Percentiles rank a stretch among this genome's conserved stretches.
Evolutionary conservation across 2,329 filamentous ascomycete genomes (phyloP).

Genomic region (Metarhizium brunneum): DNA sequence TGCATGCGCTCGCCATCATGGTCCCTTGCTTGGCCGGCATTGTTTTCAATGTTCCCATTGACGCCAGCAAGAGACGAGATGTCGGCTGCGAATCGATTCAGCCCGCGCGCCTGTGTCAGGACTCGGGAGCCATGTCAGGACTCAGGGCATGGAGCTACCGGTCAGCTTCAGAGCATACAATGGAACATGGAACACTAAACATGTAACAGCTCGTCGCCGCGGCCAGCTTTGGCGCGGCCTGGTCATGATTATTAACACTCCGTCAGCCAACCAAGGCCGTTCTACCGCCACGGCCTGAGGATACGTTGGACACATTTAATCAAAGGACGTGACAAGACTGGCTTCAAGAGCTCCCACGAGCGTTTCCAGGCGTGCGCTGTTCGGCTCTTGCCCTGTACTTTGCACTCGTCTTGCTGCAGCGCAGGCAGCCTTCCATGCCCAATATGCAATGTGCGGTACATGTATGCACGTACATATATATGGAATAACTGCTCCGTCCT

Average conservation of each 20-base stretch:
- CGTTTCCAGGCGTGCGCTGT: too few species aligned
- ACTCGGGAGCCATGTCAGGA: neutral
- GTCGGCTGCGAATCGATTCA: conserved; percentile 1
- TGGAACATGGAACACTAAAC: too few species aligned
- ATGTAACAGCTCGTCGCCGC: too few species aligned
- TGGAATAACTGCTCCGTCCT: too few species aligned
- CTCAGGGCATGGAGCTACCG: neutral
- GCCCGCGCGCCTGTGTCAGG: neutral
- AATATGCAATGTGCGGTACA: too few species aligned
- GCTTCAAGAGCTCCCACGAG: neutral
- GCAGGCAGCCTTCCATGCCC: too few species aligned
- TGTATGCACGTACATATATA: too few species aligned
- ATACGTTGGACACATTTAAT: neutral
- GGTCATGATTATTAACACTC: neutral
- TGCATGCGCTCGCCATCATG: too few species aligned
- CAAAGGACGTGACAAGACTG: neutral
- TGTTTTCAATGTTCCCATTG: neutral
- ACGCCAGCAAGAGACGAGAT: neutral
- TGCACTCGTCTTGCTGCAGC: too few species aligned
- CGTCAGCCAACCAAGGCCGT: neutral
- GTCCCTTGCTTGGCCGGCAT: neutral
- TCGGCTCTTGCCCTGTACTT: too few species aligned
- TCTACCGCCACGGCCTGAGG: neutral
- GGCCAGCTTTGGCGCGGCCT: neutral
- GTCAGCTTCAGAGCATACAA: too few species aligned